Evolutionary conservation across 2,329 filamentous ascomycete genomes (phyloP).

Genomic region (Colletotrichum euphorbiae): DNA sequence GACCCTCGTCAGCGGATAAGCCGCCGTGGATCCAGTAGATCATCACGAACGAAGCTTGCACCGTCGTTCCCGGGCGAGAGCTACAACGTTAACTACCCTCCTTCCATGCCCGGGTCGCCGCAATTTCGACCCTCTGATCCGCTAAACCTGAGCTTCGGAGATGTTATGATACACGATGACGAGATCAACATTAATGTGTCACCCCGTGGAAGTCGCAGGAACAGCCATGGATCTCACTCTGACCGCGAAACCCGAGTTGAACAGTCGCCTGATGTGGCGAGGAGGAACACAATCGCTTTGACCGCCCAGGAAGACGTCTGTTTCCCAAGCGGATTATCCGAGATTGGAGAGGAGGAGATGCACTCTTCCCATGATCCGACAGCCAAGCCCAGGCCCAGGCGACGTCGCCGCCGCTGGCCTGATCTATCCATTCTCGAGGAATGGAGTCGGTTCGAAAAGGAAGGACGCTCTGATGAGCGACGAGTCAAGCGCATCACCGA

Average conservation of each 20-base stretch:
- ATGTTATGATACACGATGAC: constrained; percentile 78
- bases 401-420: constrained; percentile 81
- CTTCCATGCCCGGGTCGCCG: constrained; percentile 74
- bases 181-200: constrained; percentile 54
- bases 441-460: constrained; percentile 92
- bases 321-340: constrained; percentile 85
- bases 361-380: constrained; percentile 57
- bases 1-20: constrained; percentile 47
- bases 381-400: constrained; percentile 46
- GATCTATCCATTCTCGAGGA: constrained; percentile 86
- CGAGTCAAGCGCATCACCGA: constrained; percentile 93
- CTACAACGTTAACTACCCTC: constrained; percentile 76
- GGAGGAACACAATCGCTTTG: constrained; percentile 69
- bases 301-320: constrained; percentile 89
- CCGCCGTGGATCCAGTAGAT: constrained; percentile 62
- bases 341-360: constrained; percentile 82
- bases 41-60: constrained; percentile 59
- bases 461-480: constrained; percentile 83
- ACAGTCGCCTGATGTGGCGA: constrained; percentile 44
- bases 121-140: constrained; percentile 61
- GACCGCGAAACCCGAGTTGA: constrained; percentile 42
- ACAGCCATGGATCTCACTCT: constrained; percentile 49
- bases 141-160: constrained; percentile 70
- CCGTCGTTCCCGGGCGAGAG: constrained; percentile 54
- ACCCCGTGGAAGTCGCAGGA: constrained; percentile 42